Base-by-base conservation (phyloP, 768 basidiomycete genomes). In the Boletus subcaerulescens region DNA sequence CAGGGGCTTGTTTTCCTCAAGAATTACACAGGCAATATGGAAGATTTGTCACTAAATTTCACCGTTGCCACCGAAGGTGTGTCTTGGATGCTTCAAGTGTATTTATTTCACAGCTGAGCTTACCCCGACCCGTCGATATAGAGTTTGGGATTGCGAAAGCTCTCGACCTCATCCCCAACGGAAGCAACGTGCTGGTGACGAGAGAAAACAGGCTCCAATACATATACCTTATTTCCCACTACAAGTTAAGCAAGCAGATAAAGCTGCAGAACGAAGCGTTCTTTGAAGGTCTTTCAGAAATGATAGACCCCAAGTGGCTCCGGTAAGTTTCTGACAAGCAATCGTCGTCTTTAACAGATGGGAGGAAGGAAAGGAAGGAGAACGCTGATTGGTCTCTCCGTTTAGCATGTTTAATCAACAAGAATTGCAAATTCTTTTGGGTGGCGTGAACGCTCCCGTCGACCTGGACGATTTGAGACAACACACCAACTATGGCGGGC, bases 341-440 rank as follows among this genome's bases (percentile, higher is more conserved):
- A 15, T 14, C 14, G 13, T 41, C 8, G 31, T 11, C 18, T 26
- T 40, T 4, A 10, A 13, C 22, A 36, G 36, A 44, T 20, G 33
- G 22, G 15, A 11, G 14, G 24, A 20, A 13, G 17, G 29, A 6
- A 24, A 24, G 24, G 5, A 24, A 24, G 24, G 24, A 24, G 24
- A 46, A 33, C 12, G 26, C 55, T 65, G 38, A 71, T 33, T 9
- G 18, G 38, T 51, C 22, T 15, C 36, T 60, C 44, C 38, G 15
- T 44, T 46, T 57, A 91, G 93, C 43, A 95, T 98, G 91, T 99
- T 98, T 74, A 96, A 98, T 69, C 95, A 96, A 60, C 89, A 92
- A 66, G 97, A 98, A 70, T 77, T 98, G 4, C 93, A 94, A 67
- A 87, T 96, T 45, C 76, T 98, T 1, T 78, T 99, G 7, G 95